Evolutionary conservation across 129 eudicot genomes (phyloP), one percentile per base, ranked within the genome.

Genomic region (Arctium minus): DNA sequence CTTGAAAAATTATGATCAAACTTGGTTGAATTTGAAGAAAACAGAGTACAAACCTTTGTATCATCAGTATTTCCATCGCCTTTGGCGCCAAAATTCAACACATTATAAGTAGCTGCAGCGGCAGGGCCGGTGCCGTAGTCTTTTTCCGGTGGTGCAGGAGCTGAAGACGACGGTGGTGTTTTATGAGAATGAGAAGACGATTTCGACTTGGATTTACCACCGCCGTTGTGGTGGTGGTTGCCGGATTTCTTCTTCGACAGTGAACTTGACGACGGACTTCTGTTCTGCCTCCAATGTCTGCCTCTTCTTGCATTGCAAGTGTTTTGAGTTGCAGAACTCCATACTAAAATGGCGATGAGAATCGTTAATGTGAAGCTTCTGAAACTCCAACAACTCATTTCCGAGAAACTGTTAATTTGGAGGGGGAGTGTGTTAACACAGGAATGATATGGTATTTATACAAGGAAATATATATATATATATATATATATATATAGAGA

Each of bases 21-120:
- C 64, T 50, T 50, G 11, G 4, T 60, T 56, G 6, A 79, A 39
- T 48, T 50, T 32, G 64, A 64, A 64, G 35, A 65, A 56, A 79
- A 15, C 76, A 44, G 72, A 78, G n/a, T 36, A 35, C 7, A 77
- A 81, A 92, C 97, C 92, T 92, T 90, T 36, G 97, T 92, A 72
- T 92, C 97, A 89, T 92, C 97, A 1, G 86, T 83, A 65, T 0
- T 75, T 72, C 94, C 97, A 82, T 92, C 95, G 9, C 97, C 97
- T 81, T 89, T 89, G 74, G 97, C 97, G 11, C 97, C 97, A 86
- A 86, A 92, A 78, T 88, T 88, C 81, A 87, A 8, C 87, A 92
- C 97, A 86, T 86, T 87, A 73, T 85, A 90, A 2, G 70, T 86
- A 10, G 70, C 74, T 5, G 71, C 60, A n/a, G 81, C 80, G 27